Percentiles rank a stretch among this genome's conserved stretches.
Conservation (phyloP, 108 stramenopile species). For the Skeletonema marinoi region DNA sequence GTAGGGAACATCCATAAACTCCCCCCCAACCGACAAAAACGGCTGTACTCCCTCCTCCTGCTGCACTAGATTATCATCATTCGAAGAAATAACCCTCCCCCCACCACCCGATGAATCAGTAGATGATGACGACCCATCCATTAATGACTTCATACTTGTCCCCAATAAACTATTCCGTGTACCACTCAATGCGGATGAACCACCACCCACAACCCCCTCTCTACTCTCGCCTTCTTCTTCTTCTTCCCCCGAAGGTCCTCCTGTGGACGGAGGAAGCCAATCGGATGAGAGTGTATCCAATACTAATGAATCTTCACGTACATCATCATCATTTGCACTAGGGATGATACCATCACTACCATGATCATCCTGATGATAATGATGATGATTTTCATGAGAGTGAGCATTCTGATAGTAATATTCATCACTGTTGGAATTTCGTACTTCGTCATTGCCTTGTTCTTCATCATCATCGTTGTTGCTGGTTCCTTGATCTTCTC, state of each 20-base stretch:
- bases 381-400: background rate
- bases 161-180: background rate
- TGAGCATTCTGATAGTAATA: background rate
- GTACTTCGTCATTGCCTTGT: no score
- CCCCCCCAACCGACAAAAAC: background rate
- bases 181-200: background rate
- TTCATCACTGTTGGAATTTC: no score
- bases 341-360: background rate
- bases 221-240: background rate
- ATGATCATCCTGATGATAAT: background rate
- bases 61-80: no score
- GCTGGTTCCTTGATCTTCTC: no score
- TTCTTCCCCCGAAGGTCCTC: background rate
- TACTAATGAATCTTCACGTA: background rate
- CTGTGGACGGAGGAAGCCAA: background rate
- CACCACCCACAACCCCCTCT: no score
- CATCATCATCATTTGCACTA: background rate
- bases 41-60: background rate
- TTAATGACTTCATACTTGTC: background rate
- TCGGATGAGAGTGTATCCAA: background rate
- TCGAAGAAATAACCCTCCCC: no score
- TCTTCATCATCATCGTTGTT: no score
- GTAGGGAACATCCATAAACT: background rate
- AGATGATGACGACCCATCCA: background rate
- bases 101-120: background rate